Percentiles rank a stretch among this genome's conserved stretches.
These are phyloP conservation scores for Linnemannia exigua DNA, from an alignment of 192 early-diverging fungal genomes.

Conservation along the genomic window DNA sequence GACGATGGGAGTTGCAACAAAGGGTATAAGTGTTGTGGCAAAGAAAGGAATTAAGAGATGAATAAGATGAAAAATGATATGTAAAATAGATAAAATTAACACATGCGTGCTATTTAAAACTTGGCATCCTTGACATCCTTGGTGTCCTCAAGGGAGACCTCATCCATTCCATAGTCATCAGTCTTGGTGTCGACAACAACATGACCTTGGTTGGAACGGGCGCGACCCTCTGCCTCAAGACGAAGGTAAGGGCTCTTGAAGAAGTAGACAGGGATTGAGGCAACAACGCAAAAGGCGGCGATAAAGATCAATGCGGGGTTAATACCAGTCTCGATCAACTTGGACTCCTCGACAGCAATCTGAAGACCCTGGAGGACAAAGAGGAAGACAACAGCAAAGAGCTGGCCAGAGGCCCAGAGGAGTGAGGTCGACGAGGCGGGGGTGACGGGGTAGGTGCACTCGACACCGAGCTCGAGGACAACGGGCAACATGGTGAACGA, in stretches of 20 bases:
- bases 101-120: not conserved
- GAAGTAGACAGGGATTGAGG: conserved; percentile 39
- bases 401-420: conserved; percentile 48
- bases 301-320: conserved; percentile 53
- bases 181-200: conserved; percentile 1
- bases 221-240: conserved; percentile 46
- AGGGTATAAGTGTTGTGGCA: not conserved
- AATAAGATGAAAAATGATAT: not conserved
- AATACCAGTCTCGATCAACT: conserved; percentile 18
- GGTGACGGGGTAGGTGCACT: conserved; percentile 57
- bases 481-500: conserved; percentile 54
- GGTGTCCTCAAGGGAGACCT: conserved; percentile 24
- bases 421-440: conserved; percentile 53
- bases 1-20: not conserved
- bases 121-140: conserved; percentile 6
- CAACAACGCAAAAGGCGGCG: conserved; percentile 36
- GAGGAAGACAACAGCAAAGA: conserved; percentile 52
- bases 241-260: conserved; percentile 52
- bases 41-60: not conserved
- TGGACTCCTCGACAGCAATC: not conserved
- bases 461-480: conserved; percentile 51
- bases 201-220: conserved; percentile 10
- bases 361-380: conserved; percentile 35
- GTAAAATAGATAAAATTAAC: not conserved
- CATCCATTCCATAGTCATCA: conserved; percentile 27